A percentile compares a stretch with the other conserved stretches of the same genome.
Conservation (phyloP, 805 yeast genomes). For the Blastobotrys parvus region DNA sequence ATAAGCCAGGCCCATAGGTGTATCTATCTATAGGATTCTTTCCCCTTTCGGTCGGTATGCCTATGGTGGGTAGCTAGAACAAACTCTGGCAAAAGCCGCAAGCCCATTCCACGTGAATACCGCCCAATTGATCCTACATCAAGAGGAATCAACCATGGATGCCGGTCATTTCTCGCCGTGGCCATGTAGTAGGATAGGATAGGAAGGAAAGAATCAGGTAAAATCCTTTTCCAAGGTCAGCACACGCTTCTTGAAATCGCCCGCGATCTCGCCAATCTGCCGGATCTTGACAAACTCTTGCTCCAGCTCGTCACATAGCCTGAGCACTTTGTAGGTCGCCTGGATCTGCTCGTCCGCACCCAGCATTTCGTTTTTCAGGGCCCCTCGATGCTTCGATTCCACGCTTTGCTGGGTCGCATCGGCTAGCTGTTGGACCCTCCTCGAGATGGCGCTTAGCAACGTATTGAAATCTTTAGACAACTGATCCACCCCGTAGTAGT, state of each 20-base stretch:
- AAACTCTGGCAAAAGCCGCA: no score
- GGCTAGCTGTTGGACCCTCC: slow-evolving; percentile 14
- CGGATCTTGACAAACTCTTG: slow-evolving; percentile 44
- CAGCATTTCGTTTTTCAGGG: slow-evolving; percentile 11
- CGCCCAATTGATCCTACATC: no score
- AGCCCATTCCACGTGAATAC: no score
- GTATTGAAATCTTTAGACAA: slow-evolving; percentile 9
- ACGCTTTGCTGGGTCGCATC: slow-evolving; percentile 15
- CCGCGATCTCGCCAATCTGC: slow-evolving; percentile 38
- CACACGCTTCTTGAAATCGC: slow-evolving; percentile 36
- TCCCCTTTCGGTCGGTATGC: no score
- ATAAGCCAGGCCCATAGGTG: no score
- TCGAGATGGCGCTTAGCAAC: slow-evolving; percentile 8
- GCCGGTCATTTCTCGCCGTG: no score
- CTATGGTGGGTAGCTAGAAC: no score
- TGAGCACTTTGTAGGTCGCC: slow-evolving; percentile 30
- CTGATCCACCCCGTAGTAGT: slow-evolving; percentile 2
- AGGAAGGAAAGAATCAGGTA: no score
- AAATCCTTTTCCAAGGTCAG: slow-evolving; percentile 1
- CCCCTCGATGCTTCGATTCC: slow-evolving; percentile 6
- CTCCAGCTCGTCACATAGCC: slow-evolving; percentile 43
- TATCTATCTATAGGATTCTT: no score
- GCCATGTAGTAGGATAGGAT: no score
- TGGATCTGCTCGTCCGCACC: slow-evolving; percentile 24
- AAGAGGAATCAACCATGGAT: no score